phyloP scores from a whole-genome alignment of 345 rosid genomes.

The Sisymbrium altissimum region DNA sequence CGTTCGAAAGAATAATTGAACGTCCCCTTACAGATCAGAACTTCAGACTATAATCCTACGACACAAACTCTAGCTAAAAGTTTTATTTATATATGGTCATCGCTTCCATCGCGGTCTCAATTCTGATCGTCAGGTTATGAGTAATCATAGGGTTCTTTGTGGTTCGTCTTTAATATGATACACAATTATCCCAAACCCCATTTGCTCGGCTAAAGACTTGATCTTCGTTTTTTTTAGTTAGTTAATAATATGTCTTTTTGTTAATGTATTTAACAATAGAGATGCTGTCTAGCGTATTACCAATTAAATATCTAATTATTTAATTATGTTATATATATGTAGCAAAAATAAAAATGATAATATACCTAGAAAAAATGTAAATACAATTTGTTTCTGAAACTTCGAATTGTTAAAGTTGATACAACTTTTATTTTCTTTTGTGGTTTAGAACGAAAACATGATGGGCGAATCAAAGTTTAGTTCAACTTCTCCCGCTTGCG shows the following conservation, averaged over 20 bases:
- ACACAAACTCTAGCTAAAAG: constrained; percentile 8
- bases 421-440: neutral
- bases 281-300: neutral
- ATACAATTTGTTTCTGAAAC: neutral
- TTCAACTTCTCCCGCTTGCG: neutral
- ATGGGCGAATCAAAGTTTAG: neutral
- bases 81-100: constrained; percentile 10
- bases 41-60: neutral
- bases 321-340: neutral
- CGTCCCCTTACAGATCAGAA: neutral
- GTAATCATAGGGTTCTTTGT: constrained; percentile 20
- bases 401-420: neutral
- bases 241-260: neutral
- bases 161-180: neutral
- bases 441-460: neutral
- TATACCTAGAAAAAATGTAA: neutral
- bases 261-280: neutral
- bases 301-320: neutral
- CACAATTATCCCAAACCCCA: constrained; percentile 13
- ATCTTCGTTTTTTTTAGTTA: neutral
- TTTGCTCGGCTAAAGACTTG: constrained; percentile 22
- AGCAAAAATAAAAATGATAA: neutral
- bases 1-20: neutral
- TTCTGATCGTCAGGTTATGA: constrained; percentile 16
- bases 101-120: neutral